phyloP scores from a whole-genome alignment of 768 basidiomycete species.

The Tricholoma hemisulphureum region DNA sequence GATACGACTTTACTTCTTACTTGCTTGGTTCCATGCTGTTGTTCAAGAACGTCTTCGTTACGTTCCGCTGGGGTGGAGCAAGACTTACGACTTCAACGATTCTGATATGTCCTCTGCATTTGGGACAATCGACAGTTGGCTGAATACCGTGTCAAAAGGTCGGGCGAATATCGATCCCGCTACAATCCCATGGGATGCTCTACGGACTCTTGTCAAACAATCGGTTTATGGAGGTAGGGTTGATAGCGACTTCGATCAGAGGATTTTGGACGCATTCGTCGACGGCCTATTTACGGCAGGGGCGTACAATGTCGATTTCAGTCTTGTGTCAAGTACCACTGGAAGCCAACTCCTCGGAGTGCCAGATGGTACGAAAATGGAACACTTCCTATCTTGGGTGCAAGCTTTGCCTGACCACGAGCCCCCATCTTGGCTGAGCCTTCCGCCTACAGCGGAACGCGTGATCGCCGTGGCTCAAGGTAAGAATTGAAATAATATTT shows the following conservation, averaged over 20 bases:
- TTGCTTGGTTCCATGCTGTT: slow-evolving; percentile 99
- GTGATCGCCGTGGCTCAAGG: slow-evolving; percentile 92
- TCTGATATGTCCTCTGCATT: slow-evolving; percentile 95
- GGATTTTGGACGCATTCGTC: slow-evolving; percentile 90
- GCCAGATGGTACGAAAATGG: slow-evolving; percentile 91
- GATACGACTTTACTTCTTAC: slow-evolving; percentile 87
- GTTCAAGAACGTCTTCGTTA: slow-evolving; percentile 97
- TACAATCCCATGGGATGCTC: slow-evolving; percentile 90
- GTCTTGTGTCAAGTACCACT: slow-evolving; percentile 68
- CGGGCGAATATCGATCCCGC: slow-evolving; percentile 90
- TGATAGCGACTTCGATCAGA: slow-evolving; percentile 94
- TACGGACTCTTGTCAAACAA: slow-evolving; percentile 92
- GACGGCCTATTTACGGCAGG: slow-evolving; percentile 82
- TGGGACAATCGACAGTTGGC: slow-evolving; percentile 89
- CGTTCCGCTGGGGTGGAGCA: slow-evolving; percentile 95
- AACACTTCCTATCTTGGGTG: slow-evolving; percentile 91
- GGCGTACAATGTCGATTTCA: slow-evolving; percentile 93
- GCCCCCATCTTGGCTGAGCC: slow-evolving; percentile 91
- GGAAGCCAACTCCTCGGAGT: slow-evolving; percentile 59
- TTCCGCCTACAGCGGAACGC: slow-evolving; percentile 89
- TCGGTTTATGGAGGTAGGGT: slow-evolving; percentile 94
- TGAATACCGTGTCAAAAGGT: slow-evolving; percentile 77
- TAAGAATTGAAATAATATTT: slow-evolving; percentile 30
- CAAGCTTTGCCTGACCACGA: slow-evolving; percentile 86
- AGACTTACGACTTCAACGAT: slow-evolving; percentile 98